A percentile compares a stretch with the other conserved stretches of the same genome.
phyloP scores from a whole-genome alignment of 305 asterid genomes.

The Rubia peregrina region DNA sequence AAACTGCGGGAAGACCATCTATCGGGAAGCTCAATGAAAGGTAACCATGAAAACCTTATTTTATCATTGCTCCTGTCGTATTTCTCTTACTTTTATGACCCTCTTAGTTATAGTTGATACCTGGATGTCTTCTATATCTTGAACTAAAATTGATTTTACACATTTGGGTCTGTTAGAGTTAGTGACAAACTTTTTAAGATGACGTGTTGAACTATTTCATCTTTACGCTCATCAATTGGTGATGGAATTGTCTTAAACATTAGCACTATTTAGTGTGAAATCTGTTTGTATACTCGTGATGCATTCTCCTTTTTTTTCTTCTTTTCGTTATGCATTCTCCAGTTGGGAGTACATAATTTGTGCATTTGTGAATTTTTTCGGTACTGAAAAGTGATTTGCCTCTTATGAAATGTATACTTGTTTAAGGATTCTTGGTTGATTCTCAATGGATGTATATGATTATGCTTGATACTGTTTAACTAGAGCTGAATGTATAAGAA shows the following conservation, averaged over 20 bases:
- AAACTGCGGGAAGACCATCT: conserved; percentile 76
- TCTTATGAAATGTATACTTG: background rate
- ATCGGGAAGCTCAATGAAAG: conserved; percentile 87
- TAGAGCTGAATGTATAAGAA: background rate
- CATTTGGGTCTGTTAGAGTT: background rate
- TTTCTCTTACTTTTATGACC: background rate
- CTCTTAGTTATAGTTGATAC: background rate
- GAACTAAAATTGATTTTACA: background rate
- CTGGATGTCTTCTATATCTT: background rate
- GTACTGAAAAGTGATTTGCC: background rate
- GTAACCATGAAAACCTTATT: conserved; percentile 23
- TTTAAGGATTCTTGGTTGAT: background rate
- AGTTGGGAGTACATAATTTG: background rate
- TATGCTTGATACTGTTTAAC: background rate
- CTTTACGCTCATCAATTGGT: background rate
- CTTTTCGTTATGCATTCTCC: too few relatives aligned
- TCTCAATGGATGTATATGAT: background rate
- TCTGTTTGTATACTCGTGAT: background rate
- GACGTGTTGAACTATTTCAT: background rate
- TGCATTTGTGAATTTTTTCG: background rate
- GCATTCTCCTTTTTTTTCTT: too few relatives aligned
- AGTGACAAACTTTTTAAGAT: background rate
- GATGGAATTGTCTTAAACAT: background rate
- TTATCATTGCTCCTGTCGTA: background rate
- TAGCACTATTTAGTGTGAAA: background rate